Percentiles rank a stretch among this genome's conserved stretches.
Evolutionary conservation across 257 asterid species (phyloP).

Genomic region (Penstemon barbatus): DNA sequence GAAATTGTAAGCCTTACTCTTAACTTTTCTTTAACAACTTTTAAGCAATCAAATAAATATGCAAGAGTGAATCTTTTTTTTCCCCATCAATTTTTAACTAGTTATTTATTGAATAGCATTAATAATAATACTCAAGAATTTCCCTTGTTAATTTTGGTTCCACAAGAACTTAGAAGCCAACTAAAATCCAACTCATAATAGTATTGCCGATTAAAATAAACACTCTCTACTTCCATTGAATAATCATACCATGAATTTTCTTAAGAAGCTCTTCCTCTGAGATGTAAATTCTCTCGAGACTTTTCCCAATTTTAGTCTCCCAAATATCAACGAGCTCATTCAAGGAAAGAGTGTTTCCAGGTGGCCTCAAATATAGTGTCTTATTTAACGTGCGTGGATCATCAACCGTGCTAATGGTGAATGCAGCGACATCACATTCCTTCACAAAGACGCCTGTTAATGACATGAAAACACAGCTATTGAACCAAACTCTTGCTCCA

Average conservation of each 20-base stretch:
- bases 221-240: neutral
- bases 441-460: conserved; percentile 67
- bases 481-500: conserved; percentile 1
- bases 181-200: neutral
- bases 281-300: conserved; percentile 51
- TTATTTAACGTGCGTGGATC: conserved; percentile 74
- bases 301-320: conserved; percentile 76
- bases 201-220: neutral
- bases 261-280: conserved; percentile 63
- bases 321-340: conserved; percentile 75
- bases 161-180: neutral
- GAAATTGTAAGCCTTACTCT: neutral
- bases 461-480: conserved; percentile 14
- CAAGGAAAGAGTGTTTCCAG: conserved; percentile 71
- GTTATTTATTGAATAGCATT: neutral
- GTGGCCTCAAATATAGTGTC: conserved; percentile 67
- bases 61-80: neutral
- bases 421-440: conserved; percentile 83
- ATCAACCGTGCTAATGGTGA: conserved; percentile 76
- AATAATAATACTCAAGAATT: too few relatives aligned
- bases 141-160: too few relatives aligned
- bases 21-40: neutral
- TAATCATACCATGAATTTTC: conserved; percentile 55
- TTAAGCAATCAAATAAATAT: neutral
- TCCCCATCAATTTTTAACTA: neutral